Evolutionary conservation across 495 filamentous ascomycete genomes (phyloP).

Genomic region (Aspergillus hancockii): DNA sequence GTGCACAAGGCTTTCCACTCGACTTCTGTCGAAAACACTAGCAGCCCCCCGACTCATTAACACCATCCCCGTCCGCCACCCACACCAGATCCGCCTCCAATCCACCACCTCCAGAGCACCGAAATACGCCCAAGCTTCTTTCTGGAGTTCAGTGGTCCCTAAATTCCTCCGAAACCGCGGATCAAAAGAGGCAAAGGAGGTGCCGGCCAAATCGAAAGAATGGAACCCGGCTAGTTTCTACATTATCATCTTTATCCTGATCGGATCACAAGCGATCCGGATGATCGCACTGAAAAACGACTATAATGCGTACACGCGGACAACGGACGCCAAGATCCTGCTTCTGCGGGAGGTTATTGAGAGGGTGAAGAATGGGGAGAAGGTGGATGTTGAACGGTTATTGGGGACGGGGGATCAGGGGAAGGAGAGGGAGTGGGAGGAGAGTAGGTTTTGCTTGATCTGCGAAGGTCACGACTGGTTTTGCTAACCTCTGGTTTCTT

Average conservation of each 20-base stretch:
- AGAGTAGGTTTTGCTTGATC: constrained; percentile 54
- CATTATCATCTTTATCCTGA: constrained; percentile 86
- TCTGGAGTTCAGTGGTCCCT: constrained; percentile 72
- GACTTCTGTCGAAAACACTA: neutral
- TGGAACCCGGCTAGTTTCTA: constrained; percentile 96
- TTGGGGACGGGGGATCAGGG: constrained; percentile 77
- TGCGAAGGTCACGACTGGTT: no score
- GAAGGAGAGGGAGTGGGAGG: constrained; percentile 85
- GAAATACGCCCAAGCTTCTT: constrained; percentile 60
- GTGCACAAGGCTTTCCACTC: constrained; percentile 8
- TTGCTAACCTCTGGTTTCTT: neutral
- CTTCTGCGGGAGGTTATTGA: constrained; percentile 81
- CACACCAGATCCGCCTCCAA: constrained; percentile 18
- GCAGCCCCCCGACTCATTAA: constrained; percentile 1
- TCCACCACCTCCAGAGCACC: constrained; percentile 47
- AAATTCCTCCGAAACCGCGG: constrained; percentile 44
- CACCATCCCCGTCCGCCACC: constrained; percentile 4
- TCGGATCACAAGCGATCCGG: constrained; percentile 92
- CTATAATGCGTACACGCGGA: constrained; percentile 67
- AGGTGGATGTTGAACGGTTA: constrained; percentile 83
- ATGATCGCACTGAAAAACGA: constrained; percentile 80
- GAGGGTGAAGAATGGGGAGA: constrained; percentile 77
- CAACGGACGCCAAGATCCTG: constrained; percentile 75
- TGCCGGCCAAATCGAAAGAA: constrained; percentile 57
- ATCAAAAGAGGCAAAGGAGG: constrained; percentile 12